phyloP scores from a whole-genome alignment of 2,329 filamentous ascomycete genomes.

The Colletotrichum karsti region DNA sequence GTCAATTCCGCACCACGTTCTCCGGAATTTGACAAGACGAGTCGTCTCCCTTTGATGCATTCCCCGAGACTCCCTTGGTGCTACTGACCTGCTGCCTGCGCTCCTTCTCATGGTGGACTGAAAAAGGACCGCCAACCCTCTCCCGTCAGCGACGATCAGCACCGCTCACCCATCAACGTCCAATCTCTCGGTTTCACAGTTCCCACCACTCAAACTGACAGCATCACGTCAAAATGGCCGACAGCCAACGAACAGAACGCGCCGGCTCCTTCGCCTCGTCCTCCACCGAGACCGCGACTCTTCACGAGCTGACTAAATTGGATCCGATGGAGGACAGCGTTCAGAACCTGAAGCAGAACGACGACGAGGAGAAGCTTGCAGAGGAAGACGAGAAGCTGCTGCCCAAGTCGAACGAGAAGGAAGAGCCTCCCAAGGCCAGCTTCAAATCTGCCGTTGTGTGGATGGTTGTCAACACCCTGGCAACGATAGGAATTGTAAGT shows the following conservation, averaged over 20 bases:
- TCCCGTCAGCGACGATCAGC: not conserved
- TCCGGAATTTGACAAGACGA: conserved; percentile 16
- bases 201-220: not conserved
- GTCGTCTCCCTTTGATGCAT: conserved; percentile 19
- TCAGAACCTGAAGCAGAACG: conserved; percentile 38
- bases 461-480: conserved; percentile 69
- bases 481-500: conserved; percentile 69
- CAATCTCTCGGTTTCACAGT: not conserved
- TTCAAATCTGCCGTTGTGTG: conserved; percentile 55
- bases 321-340: conserved; percentile 41
- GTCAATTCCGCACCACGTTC: not conserved
- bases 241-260: conserved; percentile 35
- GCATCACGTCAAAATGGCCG: conserved; percentile 31
- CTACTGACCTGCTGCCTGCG: not conserved
- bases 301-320: conserved; percentile 44
- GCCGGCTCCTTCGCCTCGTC: conserved; percentile 43
- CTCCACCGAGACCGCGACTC: conserved; percentile 40
- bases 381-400: conserved; percentile 53
- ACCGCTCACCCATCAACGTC: not conserved
- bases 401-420: conserved; percentile 40
- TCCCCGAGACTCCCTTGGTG: conserved; percentile 19
- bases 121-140: conserved; percentile 17
- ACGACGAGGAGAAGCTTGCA: conserved; percentile 43
- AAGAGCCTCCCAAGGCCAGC: conserved; percentile 43
- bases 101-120: conserved; percentile 21